Evolutionary conservation across 805 yeast species (phyloP).

Genomic region (Candida maltosa): DNA sequence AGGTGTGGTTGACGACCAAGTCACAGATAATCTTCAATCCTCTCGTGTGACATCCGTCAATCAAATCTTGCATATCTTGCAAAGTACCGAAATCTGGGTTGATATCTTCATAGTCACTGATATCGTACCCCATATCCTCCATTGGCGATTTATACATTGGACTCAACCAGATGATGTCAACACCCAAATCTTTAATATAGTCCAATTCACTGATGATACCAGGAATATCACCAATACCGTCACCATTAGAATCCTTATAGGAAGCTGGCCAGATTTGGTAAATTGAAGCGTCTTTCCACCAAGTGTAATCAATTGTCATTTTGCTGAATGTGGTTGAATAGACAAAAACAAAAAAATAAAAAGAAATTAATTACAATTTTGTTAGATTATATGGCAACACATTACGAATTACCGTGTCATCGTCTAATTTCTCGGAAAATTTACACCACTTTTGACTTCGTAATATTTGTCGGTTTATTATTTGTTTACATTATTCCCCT

Average conservation of each 20-base stretch:
- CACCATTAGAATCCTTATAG: slow-evolving; percentile 56
- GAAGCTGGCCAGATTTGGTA: slow-evolving; percentile 65
- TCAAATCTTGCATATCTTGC: slow-evolving; percentile 49
- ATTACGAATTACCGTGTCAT: too few species aligned
- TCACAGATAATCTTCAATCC: slow-evolving; percentile 53
- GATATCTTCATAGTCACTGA: slow-evolving; percentile 50
- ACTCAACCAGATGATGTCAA: slow-evolving; percentile 55
- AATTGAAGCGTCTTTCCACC: slow-evolving; percentile 61
- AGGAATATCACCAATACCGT: slow-evolving; percentile 56
- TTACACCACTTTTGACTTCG: too few species aligned
- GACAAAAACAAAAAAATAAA: too few species aligned
- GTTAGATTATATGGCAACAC: too few species aligned
- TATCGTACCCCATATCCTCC: slow-evolving; percentile 63
- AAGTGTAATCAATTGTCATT: slow-evolving; percentile 12
- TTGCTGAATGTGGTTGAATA: too few species aligned
- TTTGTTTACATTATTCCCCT: too few species aligned
- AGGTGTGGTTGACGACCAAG: slow-evolving; percentile 58
- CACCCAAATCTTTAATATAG: slow-evolving; percentile 48
- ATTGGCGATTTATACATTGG: slow-evolving; percentile 60
- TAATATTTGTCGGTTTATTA: too few species aligned
- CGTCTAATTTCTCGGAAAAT: too few species aligned
- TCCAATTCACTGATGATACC: slow-evolving; percentile 53
- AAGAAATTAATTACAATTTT: too few species aligned
- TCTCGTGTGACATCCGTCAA: slow-evolving; percentile 44
- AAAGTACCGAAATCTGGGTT: slow-evolving; percentile 53